Percentiles rank a stretch among this genome's conserved stretches.
Evolutionary conservation across 371 early-diverging fungal species (phyloP).

Genomic region (Mortierella sp.): DNA sequence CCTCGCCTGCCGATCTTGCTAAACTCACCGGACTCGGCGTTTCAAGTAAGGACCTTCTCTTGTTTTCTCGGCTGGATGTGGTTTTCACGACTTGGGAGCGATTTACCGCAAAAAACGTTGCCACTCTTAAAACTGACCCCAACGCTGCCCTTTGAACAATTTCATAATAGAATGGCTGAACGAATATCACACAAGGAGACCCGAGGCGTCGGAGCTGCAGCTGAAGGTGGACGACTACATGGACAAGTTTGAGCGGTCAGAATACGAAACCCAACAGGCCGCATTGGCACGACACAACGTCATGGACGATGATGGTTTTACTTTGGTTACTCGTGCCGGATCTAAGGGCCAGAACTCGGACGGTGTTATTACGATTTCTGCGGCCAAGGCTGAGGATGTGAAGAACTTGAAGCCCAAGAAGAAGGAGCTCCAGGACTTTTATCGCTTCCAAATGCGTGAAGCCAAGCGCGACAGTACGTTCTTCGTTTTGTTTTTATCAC

Average conservation of each 20-base stretch:
- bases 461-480: conserved; percentile 85
- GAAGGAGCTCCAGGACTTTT: conserved; percentile 88
- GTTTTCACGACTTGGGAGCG: too few species aligned
- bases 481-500: neutral
- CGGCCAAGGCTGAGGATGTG: conserved; percentile 66
- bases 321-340: conserved; percentile 82
- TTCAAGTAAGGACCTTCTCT: conserved; percentile 43
- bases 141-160: neutral
- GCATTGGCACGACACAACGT: conserved; percentile 75
- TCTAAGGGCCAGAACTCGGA: conserved; percentile 71
- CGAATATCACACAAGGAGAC: conserved; percentile 70
- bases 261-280: conserved; percentile 78
- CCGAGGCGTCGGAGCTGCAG: conserved; percentile 69
- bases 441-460: conserved; percentile 95
- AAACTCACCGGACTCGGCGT: conserved; percentile 66
- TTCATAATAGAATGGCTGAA: conserved; percentile 62
- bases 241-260: conserved; percentile 85
- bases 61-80: neutral
- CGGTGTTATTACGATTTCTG: conserved; percentile 70
- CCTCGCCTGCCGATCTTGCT: conserved; percentile 21
- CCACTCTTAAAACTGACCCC: neutral
- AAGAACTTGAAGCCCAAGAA: conserved; percentile 72
- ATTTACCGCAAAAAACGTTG: neutral
- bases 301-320: conserved; percentile 97
- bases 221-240: conserved; percentile 80